A percentile compares a stretch with the other conserved stretches of the same genome.
Conservation (phyloP, 202 grass and related monocot species). For the Zoysia matrella region DNA sequence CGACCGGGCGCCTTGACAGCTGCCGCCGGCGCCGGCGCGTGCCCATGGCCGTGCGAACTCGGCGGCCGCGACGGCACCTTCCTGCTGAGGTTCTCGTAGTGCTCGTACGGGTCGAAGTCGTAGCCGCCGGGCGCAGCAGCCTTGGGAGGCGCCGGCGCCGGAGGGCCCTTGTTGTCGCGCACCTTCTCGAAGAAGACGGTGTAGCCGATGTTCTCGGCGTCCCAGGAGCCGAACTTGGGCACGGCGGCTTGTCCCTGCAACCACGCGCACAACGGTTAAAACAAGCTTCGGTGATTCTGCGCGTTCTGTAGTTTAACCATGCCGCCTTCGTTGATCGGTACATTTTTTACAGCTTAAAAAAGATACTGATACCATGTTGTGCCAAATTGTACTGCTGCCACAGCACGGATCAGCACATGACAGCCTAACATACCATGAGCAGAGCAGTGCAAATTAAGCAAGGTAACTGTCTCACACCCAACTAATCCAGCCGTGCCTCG, state of each 20-base stretch:
- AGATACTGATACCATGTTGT: too few relatives aligned
- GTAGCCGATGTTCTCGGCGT: conserved; percentile 78
- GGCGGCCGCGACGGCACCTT: conserved; percentile 37
- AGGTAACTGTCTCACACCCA: neutral
- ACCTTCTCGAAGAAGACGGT: conserved; percentile 82
- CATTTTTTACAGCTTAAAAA: too few relatives aligned
- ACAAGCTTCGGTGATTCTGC: neutral
- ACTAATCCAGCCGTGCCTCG: neutral
- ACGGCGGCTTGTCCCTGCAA: conserved; percentile 42
- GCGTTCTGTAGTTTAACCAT: neutral
- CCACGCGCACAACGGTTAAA: neutral
- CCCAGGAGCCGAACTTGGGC: conserved; percentile 83
- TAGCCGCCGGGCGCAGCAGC: neutral
- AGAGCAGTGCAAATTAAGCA: neutral
- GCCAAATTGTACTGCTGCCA: neutral
- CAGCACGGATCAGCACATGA: neutral
- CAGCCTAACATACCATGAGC: neutral
- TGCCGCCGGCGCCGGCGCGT: neutral
- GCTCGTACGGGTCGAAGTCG: conserved; percentile 54
- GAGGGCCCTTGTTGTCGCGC: conserved; percentile 55
- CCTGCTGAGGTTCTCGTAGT: conserved; percentile 56
- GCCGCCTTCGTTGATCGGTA: neutral
- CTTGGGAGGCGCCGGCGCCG: neutral
- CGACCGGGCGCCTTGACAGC: neutral
- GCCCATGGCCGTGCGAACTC: conserved; percentile 29